Conservation (phyloP, 108 stramenopile genomes). For the Cyclotella sp. region DNA sequence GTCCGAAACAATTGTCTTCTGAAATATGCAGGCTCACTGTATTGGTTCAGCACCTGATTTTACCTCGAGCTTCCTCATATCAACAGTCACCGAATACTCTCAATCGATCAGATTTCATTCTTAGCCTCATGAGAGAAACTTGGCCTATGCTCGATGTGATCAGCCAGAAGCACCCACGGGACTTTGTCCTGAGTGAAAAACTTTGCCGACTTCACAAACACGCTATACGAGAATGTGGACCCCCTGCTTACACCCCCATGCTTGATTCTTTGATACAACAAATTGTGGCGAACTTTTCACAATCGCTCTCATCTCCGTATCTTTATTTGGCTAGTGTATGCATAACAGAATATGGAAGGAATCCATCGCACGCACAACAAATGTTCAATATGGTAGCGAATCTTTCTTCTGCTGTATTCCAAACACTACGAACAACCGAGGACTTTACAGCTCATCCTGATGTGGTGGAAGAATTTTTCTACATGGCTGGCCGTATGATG, state of each 20-base stretch:
- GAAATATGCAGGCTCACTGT: constrained; percentile 90
- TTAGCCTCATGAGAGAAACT: constrained; percentile 75
- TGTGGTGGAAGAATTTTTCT: constrained; percentile 96
- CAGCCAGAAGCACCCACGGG: constrained; percentile 67
- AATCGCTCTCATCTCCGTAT: constrained; percentile 79
- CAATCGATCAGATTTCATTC: constrained; percentile 69
- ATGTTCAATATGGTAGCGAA: constrained; percentile 82
- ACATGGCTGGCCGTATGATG: constrained; percentile 87
- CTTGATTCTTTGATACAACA: constrained; percentile 76
- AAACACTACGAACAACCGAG: constrained; percentile 58
- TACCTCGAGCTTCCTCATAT: constrained; percentile 30
- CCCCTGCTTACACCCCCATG: constrained; percentile 81
- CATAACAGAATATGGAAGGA: constrained; percentile 82
- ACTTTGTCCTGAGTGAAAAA: constrained; percentile 84
- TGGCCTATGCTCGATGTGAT: constrained; percentile 88
- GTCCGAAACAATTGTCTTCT: constrained; percentile 64
- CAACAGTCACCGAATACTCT: constrained; percentile 31
- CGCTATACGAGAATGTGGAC: constrained; percentile 80
- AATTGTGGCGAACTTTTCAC: constrained; percentile 75
- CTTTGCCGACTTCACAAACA: constrained; percentile 95
- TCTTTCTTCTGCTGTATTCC: constrained; percentile 68
- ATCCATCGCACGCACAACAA: constrained; percentile 49
- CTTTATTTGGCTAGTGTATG: constrained; percentile 91
- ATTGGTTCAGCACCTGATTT: constrained; percentile 61
- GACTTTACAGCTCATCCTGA: constrained; percentile 92